phyloP scores from a whole-genome alignment of 2,329 filamentous ascomycete genomes.

The Aspergillus latus region DNA sequence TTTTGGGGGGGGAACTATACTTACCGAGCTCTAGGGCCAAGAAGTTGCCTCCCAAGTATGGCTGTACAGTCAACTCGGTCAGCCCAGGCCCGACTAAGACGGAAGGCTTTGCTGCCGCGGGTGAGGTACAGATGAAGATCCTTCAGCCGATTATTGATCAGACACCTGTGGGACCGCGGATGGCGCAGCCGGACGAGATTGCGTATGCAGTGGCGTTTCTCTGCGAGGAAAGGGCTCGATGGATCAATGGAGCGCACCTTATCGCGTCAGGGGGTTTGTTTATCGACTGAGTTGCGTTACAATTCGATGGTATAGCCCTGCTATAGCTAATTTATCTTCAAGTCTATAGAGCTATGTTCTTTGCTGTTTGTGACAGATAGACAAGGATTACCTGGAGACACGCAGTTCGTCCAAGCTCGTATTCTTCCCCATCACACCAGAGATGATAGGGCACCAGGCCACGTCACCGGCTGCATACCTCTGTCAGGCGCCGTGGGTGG shows the following conservation, averaged over 20 bases:
- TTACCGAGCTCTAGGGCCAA: conserved; percentile 29
- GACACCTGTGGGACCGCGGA: conserved; percentile 45
- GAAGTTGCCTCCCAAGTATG: conserved; percentile 48
- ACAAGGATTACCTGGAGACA: no score
- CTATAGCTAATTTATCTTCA: no score
- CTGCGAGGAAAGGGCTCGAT: conserved; percentile 45
- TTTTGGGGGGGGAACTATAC: neutral
- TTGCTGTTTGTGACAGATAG: no score
- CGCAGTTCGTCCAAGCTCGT: no score
- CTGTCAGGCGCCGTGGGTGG: no score
- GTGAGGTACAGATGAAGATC: conserved; percentile 44
- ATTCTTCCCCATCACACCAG: no score
- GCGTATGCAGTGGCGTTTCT: conserved; percentile 50
- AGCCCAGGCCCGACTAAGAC: conserved; percentile 48
- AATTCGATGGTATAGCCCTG: no score
- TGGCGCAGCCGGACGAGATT: conserved; percentile 49
- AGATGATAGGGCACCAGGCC: no score
- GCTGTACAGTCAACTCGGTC: conserved; percentile 49
- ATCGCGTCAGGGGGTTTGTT: conserved; percentile 25
- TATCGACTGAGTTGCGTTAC: neutral
- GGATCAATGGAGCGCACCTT: conserved; percentile 49
- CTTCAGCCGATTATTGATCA: conserved; percentile 45
- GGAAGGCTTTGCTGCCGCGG: conserved; percentile 34
- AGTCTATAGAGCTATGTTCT: no score
- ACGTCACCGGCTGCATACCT: no score